phyloP scores from a whole-genome alignment of 345 rosid genomes.

The Cardiospermum halicacabum region DNA sequence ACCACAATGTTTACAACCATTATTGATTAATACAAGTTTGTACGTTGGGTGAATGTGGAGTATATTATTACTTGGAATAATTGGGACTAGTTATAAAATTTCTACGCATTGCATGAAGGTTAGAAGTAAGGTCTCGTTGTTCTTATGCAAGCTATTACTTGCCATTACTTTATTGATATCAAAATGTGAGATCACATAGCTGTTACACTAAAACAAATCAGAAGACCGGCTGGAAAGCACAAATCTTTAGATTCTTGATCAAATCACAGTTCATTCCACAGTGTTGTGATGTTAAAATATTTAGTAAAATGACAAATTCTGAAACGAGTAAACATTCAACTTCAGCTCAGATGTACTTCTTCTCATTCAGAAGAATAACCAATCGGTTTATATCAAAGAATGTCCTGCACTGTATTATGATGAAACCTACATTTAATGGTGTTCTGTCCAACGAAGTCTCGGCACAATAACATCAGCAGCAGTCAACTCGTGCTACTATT shows the following conservation, averaged over 20 bases:
- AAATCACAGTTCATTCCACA: conserved; percentile 12
- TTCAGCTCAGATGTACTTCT: neutral
- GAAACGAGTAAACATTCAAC: neutral
- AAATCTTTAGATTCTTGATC: neutral
- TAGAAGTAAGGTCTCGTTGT: no score
- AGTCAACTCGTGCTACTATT: neutral
- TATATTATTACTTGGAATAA: no score
- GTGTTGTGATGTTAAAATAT: conserved; percentile 3
- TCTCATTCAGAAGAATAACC: neutral
- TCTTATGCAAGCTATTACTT: no score
- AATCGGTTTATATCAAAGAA: conserved; percentile 10
- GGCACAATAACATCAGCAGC: neutral
- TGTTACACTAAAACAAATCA: neutral
- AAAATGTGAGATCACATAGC: neutral
- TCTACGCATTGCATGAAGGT: no score
- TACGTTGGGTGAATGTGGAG: no score
- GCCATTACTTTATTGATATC: no score
- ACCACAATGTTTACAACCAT: no score
- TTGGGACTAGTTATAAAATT: no score
- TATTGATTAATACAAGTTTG: no score
- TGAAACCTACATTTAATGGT: neutral
- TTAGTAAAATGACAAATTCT: neutral
- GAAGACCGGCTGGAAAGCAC: neutral
- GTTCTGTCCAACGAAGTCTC: neutral
- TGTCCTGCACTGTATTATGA: neutral